Base-by-base conservation (phyloP, 805 yeast genomes). In the Hanseniaspora guilliermondii region DNA sequence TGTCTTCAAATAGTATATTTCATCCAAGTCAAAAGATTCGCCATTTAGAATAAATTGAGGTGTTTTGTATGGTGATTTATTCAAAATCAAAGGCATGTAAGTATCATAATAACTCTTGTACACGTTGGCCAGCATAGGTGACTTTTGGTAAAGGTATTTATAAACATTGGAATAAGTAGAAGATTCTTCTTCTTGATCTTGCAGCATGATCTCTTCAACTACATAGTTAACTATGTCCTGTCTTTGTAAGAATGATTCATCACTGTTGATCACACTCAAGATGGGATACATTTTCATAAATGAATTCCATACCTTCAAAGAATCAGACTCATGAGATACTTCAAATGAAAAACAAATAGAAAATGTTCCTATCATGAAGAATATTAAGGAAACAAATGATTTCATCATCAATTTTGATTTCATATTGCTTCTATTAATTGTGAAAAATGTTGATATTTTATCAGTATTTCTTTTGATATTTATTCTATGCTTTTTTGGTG, bases 1-100 rank as follows among this genome's bases (percentile, higher is more conserved):
- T 0, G 87, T 77, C 64, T 83, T 82, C 55, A 93, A 71, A 2
- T 96, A 95, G 65, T 78, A 93, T 0, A 87, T 75, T 56, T 84
- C 95, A 54, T 79, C 85, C 2, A 52, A n/a, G 3, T 24, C 24
- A 25, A 44, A 47, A 17, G 36, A 22, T 17, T 44, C 38, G 16
- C 55, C 55, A 52, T 52, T 44, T 14, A 52, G 38, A 19, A 52
- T 25, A 16, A 52, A 52, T 16, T 21, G 33, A 7, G 37, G 17
- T 8, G 21, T 33, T 12, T 52, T 30, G 14, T 25, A 50, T 12
- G 55, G 55, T 4, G 55, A 50, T n/a, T 42, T 50, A 44, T 50
- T 50, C 5, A 42, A 16, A 3, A 50, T 44, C 12, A 47, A 21
- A 17, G 55, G 55, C n/a, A 50, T n/a, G 19, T 38, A 16, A 7